Evolutionary conservation across 2,329 filamentous ascomycete genomes (phyloP).

Genomic region (Ceratocystiopsis sp.): DNA sequence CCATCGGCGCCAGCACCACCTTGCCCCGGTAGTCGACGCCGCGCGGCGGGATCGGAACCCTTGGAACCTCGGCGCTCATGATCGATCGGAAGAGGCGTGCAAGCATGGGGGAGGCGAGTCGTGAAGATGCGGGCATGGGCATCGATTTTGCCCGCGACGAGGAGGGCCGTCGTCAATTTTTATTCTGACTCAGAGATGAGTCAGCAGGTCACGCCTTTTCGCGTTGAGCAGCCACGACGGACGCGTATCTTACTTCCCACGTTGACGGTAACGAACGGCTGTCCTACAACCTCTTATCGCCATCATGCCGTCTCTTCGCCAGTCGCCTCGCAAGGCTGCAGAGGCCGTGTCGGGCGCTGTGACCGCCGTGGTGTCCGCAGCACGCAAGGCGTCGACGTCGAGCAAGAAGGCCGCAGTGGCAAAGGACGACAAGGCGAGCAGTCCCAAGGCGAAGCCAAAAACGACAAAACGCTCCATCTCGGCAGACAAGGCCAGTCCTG

Average conservation of each 20-base stretch:
- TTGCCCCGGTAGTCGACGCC: constrained; percentile 91
- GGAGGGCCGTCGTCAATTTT: too few species aligned
- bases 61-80: constrained; percentile 44
- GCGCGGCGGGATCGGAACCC: constrained; percentile 67
- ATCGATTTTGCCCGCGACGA: too few species aligned
- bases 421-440: constrained; percentile 10
- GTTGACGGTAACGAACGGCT: neutral
- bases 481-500: too few species aligned
- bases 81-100: constrained; percentile 23
- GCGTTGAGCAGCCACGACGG: too few species aligned
- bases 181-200: too few species aligned
- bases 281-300: neutral
- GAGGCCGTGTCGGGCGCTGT: neutral
- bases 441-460: constrained; percentile 18
- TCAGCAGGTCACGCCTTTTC: too few species aligned
- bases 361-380: too few species aligned
- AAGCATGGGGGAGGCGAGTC: constrained; percentile 6
- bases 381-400: constrained; percentile 5
- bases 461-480: neutral
- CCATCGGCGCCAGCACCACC: constrained; percentile 92
- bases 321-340: constrained; percentile 2
- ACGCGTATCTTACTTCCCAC: too few species aligned
- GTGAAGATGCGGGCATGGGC: too few species aligned
- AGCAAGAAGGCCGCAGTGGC: constrained; percentile 10
- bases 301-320: constrained; percentile 6